These are phyloP conservation scores for Salvia splendens DNA, from an alignment of 257 asterid species.

Conservation along the genomic window DNA sequence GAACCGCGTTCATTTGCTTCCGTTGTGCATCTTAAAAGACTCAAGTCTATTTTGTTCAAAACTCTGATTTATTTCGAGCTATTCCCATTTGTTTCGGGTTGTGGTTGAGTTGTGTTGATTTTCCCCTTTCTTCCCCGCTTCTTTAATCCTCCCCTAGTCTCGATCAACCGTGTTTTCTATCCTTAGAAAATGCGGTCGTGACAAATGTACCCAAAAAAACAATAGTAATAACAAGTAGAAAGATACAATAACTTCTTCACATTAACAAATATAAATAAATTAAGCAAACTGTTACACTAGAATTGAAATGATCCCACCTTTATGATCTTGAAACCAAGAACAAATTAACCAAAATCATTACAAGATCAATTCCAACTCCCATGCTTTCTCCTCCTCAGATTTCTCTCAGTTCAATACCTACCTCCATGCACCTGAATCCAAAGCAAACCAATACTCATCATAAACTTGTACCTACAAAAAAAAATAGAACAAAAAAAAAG, in stretches of 20 bases:
- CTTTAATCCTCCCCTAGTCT: no score
- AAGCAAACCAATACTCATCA: neutral
- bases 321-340: constrained; percentile 14
- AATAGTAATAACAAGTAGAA: neutral
- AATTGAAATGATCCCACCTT: constrained; percentile 16
- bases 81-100: no score
- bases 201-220: neutral
- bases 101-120: no score
- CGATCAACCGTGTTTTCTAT: no score
- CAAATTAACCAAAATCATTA: neutral
- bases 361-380: constrained; percentile 24
- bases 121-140: no score
- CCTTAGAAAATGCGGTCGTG: no score
- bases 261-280: constrained; percentile 31
- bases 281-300: constrained; percentile 27
- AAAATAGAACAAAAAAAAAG: neutral
- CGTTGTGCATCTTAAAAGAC: no score
- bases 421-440: constrained; percentile 61
- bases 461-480: neutral
- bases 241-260: constrained; percentile 14
- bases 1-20: no score
- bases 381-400: neutral
- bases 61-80: no score
- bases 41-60: no score
- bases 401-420: constrained; percentile 41